Evolutionary conservation across 768 basidiomycete species (phyloP).

Genomic region (Mrakia blollopis): DNA sequence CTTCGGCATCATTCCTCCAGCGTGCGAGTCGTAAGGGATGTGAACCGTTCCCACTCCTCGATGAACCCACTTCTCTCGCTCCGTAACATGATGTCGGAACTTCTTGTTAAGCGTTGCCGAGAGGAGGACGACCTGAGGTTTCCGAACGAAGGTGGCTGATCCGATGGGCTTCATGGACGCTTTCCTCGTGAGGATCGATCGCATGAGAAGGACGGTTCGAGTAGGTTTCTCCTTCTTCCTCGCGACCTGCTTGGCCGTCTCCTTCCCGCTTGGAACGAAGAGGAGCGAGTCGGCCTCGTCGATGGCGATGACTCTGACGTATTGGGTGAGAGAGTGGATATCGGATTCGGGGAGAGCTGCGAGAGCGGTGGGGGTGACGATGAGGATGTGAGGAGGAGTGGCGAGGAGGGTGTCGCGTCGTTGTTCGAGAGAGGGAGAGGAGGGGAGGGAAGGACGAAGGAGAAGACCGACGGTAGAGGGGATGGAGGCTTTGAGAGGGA

Average conservation of each 20-base stretch:
- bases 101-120: background rate
- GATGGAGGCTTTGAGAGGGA: slow-evolving; percentile 5
- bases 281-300: slow-evolving; percentile 6
- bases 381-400: slow-evolving; percentile 7
- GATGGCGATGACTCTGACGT: slow-evolving; percentile 2
- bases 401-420: background rate
- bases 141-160: background rate
- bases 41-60: background rate
- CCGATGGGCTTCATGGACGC: background rate
- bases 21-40: background rate
- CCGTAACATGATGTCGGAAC: background rate
- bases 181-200: background rate
- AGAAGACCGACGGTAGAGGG: slow-evolving; percentile 3
- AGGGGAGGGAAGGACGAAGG: slow-evolving; percentile 8
- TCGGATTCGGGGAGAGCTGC: background rate
- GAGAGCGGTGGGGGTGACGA: slow-evolving; percentile 1
- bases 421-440: slow-evolving; percentile 6
- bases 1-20: slow-evolving; percentile 4
- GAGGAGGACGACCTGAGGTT: slow-evolving; percentile 4
- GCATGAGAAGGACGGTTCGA: background rate
- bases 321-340: slow-evolving; percentile 11
- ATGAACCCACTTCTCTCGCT: slow-evolving; percentile 11
- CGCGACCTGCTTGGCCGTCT: background rate
- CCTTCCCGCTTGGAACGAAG: background rate
- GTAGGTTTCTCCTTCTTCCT: background rate